Evolutionary conservation across 768 basidiomycete species (phyloP).

Genomic region (Neoboletus subvelutipes): DNA sequence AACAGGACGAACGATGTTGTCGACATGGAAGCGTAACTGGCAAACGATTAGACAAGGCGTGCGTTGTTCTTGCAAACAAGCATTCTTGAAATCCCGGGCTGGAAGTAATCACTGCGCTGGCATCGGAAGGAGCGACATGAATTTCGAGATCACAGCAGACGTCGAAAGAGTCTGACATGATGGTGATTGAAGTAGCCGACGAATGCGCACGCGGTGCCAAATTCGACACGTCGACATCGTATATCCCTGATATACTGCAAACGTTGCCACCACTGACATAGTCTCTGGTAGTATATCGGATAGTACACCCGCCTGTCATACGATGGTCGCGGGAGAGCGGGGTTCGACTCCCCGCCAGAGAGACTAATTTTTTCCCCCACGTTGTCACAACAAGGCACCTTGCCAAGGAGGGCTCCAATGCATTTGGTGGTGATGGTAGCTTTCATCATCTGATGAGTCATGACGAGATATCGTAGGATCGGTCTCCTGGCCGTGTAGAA

Average conservation of each 20-base stretch:
- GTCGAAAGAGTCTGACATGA: no score
- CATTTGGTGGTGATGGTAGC: neutral
- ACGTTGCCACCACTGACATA: accelerated
- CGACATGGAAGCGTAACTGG: no score
- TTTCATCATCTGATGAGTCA: neutral
- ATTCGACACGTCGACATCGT: no score
- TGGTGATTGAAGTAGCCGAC: no score
- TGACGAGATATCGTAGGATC: neutral
- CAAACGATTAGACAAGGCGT: no score
- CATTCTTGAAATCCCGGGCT: no score
- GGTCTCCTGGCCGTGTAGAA: neutral
- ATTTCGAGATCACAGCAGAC: no score
- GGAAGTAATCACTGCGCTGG: no score
- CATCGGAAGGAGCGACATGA: no score
- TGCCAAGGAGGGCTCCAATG: neutral
- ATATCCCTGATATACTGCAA: neutral
- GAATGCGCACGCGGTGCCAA: no score
- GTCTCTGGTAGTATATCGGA: slow-evolving; percentile 51
- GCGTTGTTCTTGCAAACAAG: no score
- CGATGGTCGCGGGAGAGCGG: slow-evolving; percentile 38
- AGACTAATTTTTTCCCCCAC: slow-evolving; percentile 13
- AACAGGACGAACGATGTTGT: no score
- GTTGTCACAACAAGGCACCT: neutral
- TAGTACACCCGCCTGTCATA: slow-evolving; percentile 52
- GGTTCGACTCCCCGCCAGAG: slow-evolving; percentile 50